Evolutionary conservation across 148 eudicot genomes (phyloP).

Genomic region (Rhododendron griersonianum): DNA sequence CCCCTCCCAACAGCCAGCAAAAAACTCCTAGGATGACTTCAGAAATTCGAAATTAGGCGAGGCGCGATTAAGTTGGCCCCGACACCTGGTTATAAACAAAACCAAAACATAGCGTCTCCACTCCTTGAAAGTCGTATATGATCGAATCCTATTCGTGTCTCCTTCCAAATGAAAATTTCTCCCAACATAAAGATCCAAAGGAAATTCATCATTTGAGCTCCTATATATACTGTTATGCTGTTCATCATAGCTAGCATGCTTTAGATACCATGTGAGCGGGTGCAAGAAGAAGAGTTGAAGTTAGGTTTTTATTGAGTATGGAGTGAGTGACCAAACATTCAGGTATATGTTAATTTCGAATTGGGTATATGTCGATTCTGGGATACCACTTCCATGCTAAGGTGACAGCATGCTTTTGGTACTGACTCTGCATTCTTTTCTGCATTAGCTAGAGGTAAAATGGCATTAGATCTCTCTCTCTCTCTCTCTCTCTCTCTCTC

Average conservation of each 20-base stretch:
- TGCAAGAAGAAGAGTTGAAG: background rate
- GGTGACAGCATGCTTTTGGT: background rate
- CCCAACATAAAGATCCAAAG: background rate
- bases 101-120: too few relatives aligned
- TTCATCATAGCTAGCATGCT: background rate
- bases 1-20: background rate
- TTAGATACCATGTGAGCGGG: background rate
- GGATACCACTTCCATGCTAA: constrained; percentile 1
- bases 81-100: background rate
- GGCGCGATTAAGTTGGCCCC: background rate
- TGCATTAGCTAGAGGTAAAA: background rate
- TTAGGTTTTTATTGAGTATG: constrained; percentile 13
- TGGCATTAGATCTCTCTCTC: background rate
- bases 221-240: background rate
- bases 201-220: background rate
- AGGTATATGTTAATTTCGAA: constrained; percentile 30
- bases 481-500: background rate
- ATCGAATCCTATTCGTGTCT: background rate
- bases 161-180: background rate
- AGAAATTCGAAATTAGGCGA: background rate
- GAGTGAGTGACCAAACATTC: constrained; percentile 17
- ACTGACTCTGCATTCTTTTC: background rate
- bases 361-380: constrained; percentile 32
- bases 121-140: background rate
- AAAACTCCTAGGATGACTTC: background rate